phyloP scores from a whole-genome alignment of 305 asterid genomes.

The Fraxinus floribunda region DNA sequence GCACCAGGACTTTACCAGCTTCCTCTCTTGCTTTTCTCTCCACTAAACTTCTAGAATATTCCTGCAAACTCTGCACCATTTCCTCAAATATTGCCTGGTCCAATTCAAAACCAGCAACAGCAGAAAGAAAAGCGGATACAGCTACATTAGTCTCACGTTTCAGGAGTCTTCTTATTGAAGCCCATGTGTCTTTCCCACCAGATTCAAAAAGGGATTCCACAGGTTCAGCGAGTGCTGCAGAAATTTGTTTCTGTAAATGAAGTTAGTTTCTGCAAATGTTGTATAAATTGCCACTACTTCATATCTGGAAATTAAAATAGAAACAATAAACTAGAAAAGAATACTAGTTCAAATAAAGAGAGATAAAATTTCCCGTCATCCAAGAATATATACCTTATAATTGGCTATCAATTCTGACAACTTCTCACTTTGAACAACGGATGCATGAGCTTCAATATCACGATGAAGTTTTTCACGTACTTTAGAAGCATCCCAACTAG shows the following conservation, averaged over 20 bases:
- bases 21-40: slow-evolving; percentile 59
- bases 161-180: slow-evolving; percentile 50
- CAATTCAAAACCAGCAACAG: slow-evolving; percentile 54
- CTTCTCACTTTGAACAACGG: slow-evolving; percentile 41
- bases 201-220: slow-evolving; percentile 55
- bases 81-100: slow-evolving; percentile 44
- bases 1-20: slow-evolving; percentile 56
- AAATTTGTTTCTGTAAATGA: slow-evolving; percentile 45
- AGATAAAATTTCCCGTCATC: background rate
- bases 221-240: slow-evolving; percentile 42
- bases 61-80: slow-evolving; percentile 43
- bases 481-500: slow-evolving; percentile 63
- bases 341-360: background rate
- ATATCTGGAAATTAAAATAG: background rate
- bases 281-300: background rate
- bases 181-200: slow-evolving; percentile 54
- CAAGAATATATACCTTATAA: slow-evolving; percentile 42
- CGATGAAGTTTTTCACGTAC: slow-evolving; percentile 52
- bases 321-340: background rate
- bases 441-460: slow-evolving; percentile 56
- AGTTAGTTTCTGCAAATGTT: slow-evolving; percentile 1
- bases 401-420: slow-evolving; percentile 41
- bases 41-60: slow-evolving; percentile 49
- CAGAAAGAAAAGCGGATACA: slow-evolving; percentile 36
- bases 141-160: slow-evolving; percentile 47